These are phyloP conservation scores for Oxytropis ochrocephala DNA, from an alignment of 306 rosid genomes.

Conservation along the genomic window DNA sequence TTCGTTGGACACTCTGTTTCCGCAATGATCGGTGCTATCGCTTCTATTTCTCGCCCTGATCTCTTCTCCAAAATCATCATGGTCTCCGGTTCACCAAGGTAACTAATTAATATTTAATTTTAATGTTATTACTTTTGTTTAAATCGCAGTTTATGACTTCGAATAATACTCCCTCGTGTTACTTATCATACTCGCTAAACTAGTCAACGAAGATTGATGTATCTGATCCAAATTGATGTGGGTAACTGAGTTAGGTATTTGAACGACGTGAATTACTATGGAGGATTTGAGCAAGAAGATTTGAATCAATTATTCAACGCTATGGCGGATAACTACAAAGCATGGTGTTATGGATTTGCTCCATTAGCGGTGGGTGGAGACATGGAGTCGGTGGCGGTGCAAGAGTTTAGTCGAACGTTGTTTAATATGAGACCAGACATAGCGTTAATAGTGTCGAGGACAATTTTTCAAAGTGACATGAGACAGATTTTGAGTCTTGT, in stretches of 20 bases:
- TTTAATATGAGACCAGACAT: constrained; percentile 47
- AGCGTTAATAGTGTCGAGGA: constrained; percentile 29
- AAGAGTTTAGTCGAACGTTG: constrained; percentile 68
- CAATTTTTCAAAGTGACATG: constrained; percentile 36
- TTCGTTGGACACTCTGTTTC: constrained; percentile 34
- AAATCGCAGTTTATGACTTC: too few species aligned
- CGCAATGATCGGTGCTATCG: constrained; percentile 33
- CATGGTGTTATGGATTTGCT: constrained; percentile 81
- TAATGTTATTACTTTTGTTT: too few species aligned
- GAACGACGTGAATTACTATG: constrained; percentile 63
- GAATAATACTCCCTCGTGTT: too few species aligned
- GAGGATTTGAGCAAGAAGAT: constrained; percentile 76
- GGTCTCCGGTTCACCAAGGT: constrained; percentile 38
- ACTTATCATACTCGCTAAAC: too few species aligned
- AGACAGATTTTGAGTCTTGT: constrained; percentile 26
- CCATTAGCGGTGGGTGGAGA: constrained; percentile 75
- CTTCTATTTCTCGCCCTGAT: constrained; percentile 41
- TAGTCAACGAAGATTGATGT: too few species aligned
- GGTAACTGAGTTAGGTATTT: constrained; percentile 24
- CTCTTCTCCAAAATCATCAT: constrained; percentile 26
- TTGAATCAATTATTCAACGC: constrained; percentile 57
- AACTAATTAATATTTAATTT: too few species aligned
- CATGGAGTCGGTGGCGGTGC: constrained; percentile 72
- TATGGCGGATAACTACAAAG: constrained; percentile 57
- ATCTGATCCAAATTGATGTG: too few species aligned